Evolutionary conservation across 2,329 filamentous ascomycete genomes (phyloP), one percentile per base, ranked within the genome.

Genomic region (Claviceps monticola): DNA sequence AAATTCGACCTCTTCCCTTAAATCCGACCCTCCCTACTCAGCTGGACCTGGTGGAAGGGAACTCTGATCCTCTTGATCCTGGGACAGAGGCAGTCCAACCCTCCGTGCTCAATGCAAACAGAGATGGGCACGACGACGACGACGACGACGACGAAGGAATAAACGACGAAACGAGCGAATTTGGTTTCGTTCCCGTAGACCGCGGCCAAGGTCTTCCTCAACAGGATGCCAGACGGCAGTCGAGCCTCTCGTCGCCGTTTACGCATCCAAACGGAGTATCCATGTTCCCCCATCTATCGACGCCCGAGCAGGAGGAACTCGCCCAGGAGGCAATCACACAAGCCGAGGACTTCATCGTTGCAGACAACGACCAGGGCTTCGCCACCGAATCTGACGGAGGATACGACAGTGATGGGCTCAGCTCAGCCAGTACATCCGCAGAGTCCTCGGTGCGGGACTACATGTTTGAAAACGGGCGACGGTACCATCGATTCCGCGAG

Each of bases 401-500:
- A 4, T 70, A 70, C 42, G 65, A 64, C 38, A 69, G 66, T 13
- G 68, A 70, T 29, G 61, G 56, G 7, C 56, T 62, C 38, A 66
- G 62, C 44, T 66, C 66, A 17, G 66, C 58, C 36, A 69, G 65
- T 49, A 70, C 68, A 11, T 69, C 68, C 9, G 59, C 68, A 9
- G 61, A 62, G 44, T 70, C 68, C 2, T 66, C 64, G 39, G 66
- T 77, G 23, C 65, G 72, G 44, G 71, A 80, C 54, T 80, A 76
- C 56, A 66, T 69, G 48, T 71, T 68, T 52, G 76, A 80, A 57
- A 79, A 82, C 58, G 78, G 78, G n/a, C 69, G 77, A 23, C 69
- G 78, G 26, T 82, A 81, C 53, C 78, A 80, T 58, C 69, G 69
- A 43, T 78, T 75, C 58, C 68, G 75, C 17, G 74, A 76, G 52